These are phyloP conservation scores for Pseudozyma tsukubaensis DNA, from an alignment of 1,284 basidiomycete species.

Conservation along the genomic window DNA sequence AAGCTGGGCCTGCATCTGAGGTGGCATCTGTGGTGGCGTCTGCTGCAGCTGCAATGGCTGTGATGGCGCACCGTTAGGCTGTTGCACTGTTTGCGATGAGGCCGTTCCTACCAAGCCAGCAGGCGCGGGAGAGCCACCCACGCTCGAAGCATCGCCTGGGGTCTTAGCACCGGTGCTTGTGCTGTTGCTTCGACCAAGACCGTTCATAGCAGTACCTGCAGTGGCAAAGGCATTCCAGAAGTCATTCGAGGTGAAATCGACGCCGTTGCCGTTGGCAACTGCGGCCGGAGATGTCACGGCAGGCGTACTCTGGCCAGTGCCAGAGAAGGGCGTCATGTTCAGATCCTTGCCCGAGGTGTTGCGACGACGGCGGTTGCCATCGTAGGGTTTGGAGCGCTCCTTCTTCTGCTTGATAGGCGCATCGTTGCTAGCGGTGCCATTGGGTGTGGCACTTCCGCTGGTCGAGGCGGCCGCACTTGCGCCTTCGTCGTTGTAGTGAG, in stretches of 20 bases:
- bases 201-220: conserved; percentile 36
- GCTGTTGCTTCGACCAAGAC: conserved; percentile 46
- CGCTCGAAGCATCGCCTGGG: conserved; percentile 42
- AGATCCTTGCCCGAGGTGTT: conserved; percentile 48
- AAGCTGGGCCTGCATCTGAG: conserved; percentile 44
- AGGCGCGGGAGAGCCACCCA: conserved; percentile 34
- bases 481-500: conserved; percentile 23
- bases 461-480: conserved; percentile 16
- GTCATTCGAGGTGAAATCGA: conserved; percentile 44
- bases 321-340: conserved; percentile 51
- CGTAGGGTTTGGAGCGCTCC: conserved; percentile 62
- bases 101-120: conserved; percentile 11
- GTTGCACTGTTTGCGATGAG: conserved; percentile 16
- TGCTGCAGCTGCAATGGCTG: conserved; percentile 20
- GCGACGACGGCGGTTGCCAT: conserved; percentile 48
- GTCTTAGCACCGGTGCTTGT: conserved; percentile 46
- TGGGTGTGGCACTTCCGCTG: conserved; percentile 43
- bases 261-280: conserved; percentile 14
- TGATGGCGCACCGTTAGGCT: conserved; percentile 17
- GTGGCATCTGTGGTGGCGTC: conserved; percentile 40
- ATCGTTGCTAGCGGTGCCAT: conserved; percentile 23
- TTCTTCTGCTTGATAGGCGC: conserved; percentile 30
- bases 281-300: conserved; percentile 28
- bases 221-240: conserved; percentile 56
- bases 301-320: conserved; percentile 48